Evolutionary conservation across 2,329 filamentous ascomycete species (phyloP), one percentile per base, ranked within the genome.

Genomic region (Xylariaceae sp.): DNA sequence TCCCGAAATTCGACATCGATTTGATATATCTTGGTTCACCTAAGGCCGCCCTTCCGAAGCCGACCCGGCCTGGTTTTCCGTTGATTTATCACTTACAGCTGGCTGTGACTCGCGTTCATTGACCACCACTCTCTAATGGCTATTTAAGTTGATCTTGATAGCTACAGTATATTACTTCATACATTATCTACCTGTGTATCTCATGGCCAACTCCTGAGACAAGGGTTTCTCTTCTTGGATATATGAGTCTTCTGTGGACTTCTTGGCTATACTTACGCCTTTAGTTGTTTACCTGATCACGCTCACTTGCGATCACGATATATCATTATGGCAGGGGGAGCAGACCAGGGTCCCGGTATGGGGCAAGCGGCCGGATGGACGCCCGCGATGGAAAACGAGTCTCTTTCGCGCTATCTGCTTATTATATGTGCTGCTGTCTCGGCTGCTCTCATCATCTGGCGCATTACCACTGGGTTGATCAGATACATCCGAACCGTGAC

Each of bases 401-500:
- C 80, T 43, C 78, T 90, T 41, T 80, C 81, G 40, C 76, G 82
- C 54, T 87, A 88, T 69, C 78, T 88, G 43, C 76, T 88, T 61
- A 75, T 86, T 62, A 79, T 88, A 23, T 86, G 89, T 71, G 84
- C 84, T 50, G 81, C 81, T 48, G 78, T 92, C 49, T 81, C 88
- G 12, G 80, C 73, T 37, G 79, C 81, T 48, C 79, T 93, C 65
- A 79, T 90, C 61, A 65, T 87, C 60, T 93, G 90, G 83, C 85
- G 88, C 59, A 72, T 87, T 60, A 74, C 78, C 52, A 80, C 85
- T 48, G 79, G 82, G 52, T 74, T 89, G 54, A 77, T 84, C 55
- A 84, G 82, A 63, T 88, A 95, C 68, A 77, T 93, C 40, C 85
- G 92, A 61, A 88, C 84, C 21, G 79, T 96, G 44, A 82, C 89